Conservation (phyloP, 2,329 filamentous ascomycete genomes). For the Aspergillus pseudonomiae region DNA sequence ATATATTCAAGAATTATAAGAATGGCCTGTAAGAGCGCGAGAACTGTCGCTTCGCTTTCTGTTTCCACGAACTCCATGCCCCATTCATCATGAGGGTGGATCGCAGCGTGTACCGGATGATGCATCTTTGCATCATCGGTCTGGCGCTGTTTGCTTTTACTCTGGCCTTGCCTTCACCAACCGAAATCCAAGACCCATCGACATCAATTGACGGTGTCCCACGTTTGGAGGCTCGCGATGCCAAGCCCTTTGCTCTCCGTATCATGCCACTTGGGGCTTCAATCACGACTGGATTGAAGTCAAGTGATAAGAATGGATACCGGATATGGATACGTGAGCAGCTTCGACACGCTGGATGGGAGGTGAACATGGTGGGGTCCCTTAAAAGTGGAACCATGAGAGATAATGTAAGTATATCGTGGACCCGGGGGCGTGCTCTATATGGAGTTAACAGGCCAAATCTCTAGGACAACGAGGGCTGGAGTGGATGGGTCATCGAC, state of each 20-base stretch:
- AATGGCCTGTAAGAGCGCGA: no score
- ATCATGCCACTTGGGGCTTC: slow-evolving; percentile 19
- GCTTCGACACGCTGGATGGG: slow-evolving; percentile 9
- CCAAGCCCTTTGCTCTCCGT: slow-evolving; percentile 1
- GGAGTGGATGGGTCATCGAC: slow-evolving; percentile 26
- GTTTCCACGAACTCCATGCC: not conserved
- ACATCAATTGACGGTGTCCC: not conserved
- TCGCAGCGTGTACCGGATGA: not conserved
- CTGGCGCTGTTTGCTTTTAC: not conserved
- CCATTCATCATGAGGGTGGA: not conserved
- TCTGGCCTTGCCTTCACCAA: not conserved
- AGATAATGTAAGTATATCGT: slow-evolving; percentile 24
- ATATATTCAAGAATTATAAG: no score
- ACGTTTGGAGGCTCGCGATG: not conserved
- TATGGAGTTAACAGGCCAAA: not conserved
- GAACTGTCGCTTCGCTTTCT: not conserved
- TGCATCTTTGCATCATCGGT: not conserved
- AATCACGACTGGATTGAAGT: slow-evolving; percentile 11
- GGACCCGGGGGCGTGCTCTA: not conserved
- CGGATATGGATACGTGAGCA: slow-evolving; percentile 11
- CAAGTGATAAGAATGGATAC: slow-evolving; percentile 14
- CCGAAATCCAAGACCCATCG: not conserved
- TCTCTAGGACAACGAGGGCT: slow-evolving; percentile 27
- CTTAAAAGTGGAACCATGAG: slow-evolving; percentile 4
- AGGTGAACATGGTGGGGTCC: slow-evolving; percentile 19